A percentile compares a stretch with the other conserved stretches of the same genome.
These are phyloP conservation scores for Ailanthus altissimus DNA, from an alignment of 345 rosid genomes.

Conservation along the genomic window DNA sequence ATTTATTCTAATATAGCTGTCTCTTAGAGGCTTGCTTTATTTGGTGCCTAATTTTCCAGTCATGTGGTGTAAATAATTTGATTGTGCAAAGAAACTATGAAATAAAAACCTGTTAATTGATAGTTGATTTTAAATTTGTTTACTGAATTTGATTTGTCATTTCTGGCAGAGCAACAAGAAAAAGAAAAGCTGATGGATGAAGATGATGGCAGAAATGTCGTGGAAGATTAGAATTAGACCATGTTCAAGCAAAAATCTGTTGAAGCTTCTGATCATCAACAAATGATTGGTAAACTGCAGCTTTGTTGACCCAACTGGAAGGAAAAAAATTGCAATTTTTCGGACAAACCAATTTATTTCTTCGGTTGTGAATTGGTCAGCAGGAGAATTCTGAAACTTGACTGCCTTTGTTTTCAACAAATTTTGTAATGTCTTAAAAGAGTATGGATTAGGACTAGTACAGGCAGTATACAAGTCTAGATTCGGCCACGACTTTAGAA, in stretches of 20 bases:
- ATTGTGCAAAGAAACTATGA: not conserved
- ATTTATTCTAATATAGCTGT: not conserved
- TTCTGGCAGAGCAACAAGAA: constrained; percentile 67
- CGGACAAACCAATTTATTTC: not conserved
- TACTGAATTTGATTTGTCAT: constrained; percentile 6
- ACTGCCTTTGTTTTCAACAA: not conserved
- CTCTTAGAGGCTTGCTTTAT: not conserved
- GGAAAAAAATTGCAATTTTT: not conserved
- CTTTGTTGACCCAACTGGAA: not conserved
- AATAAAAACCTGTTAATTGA: not conserved
- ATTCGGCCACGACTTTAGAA: not conserved
- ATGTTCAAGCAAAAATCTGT: not conserved
- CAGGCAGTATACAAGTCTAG: not conserved
- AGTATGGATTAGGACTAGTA: not conserved
- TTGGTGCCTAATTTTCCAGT: not conserved
- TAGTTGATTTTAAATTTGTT: not conserved
- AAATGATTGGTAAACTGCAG: not conserved
- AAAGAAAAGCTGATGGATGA: constrained; percentile 56
- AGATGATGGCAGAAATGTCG: constrained; percentile 29
- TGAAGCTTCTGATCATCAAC: not conserved
- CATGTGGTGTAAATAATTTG: not conserved
- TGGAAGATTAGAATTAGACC: constrained; percentile 31
- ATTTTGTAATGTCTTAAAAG: not conserved
- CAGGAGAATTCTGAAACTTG: not conserved
- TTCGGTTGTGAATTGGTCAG: not conserved